Percentiles rank a stretch among this genome's conserved stretches.
phyloP scores from a whole-genome alignment of 176 grass and related monocot species.

The Saccharum spontaneum region DNA sequence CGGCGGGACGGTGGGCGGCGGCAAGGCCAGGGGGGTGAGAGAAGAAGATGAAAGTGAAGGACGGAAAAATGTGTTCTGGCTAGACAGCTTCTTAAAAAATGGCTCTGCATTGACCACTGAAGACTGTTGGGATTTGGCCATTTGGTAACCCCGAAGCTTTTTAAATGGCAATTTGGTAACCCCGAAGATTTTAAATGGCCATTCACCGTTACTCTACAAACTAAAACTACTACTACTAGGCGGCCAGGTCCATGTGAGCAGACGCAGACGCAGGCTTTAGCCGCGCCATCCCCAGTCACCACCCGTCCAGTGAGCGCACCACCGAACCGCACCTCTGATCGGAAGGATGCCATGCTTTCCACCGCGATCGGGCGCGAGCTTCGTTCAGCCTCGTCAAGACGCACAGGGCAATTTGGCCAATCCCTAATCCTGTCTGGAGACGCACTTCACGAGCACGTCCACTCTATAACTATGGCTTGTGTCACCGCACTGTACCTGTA shows the following conservation, averaged over 20 bases:
- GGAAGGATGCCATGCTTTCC: background rate
- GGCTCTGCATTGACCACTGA: background rate
- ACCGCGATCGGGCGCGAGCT: background rate
- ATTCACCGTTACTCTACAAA: background rate
- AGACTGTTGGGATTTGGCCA: background rate
- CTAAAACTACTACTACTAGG: background rate
- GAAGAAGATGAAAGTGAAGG: too few relatives aligned
- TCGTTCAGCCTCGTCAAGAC: background rate
- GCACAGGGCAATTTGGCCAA: background rate
- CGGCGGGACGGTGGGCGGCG: too few relatives aligned
- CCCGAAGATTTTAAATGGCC: background rate
- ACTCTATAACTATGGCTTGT: background rate
- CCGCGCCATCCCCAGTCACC: conserved; percentile 1
- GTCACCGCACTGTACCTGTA: background rate
- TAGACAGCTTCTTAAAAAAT: background rate
- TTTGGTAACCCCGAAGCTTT: background rate
- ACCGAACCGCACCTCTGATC: background rate
- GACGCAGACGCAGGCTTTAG: background rate
- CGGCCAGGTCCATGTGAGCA: background rate
- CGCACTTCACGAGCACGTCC: background rate
- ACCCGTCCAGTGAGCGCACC: background rate
- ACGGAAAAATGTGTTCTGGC: too few relatives aligned
- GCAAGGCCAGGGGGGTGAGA: too few relatives aligned
- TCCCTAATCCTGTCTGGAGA: background rate
- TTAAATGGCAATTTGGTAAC: background rate